Evolutionary conservation across 2,329 filamentous ascomycete species (phyloP), one percentile per base, ranked within the genome.

Genomic region (Phyllosticta citriasiana): DNA sequence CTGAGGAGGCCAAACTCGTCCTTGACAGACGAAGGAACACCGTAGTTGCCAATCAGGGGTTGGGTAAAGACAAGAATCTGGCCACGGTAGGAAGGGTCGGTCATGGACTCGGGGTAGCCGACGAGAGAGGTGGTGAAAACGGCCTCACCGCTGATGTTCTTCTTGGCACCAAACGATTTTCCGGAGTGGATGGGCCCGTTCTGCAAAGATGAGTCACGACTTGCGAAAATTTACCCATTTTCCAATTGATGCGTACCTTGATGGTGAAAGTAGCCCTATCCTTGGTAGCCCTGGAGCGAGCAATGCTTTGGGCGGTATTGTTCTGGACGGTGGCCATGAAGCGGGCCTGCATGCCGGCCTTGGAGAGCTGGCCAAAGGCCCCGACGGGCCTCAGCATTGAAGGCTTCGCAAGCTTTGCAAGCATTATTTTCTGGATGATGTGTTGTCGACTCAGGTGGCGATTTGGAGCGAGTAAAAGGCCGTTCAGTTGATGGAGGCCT

Each of bases 51-150:
- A 71, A 99, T 97, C 68, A 99, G 80, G 40, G 94, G 94, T 76
- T 97, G 92, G 67, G 94, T 99, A 82, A 97, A 97, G 77, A 97
- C 93, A 69, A 99, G 82, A 68, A 99, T 97, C 80, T 99, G 94
- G 67, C 94, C 84, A 67, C 84, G 84, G 74, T 87, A 87, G 61
- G 84, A 87, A 12, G 84, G 84, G 67, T 87, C 84, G 70, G 84
- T 86, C 79, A 87, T 79, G 54, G 84, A 97, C 81, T 99, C 94
- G 67, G 94, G 94, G 76, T 99, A 99, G 70, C 94, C 94, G 63
- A 99, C 94, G 61, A 97, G 86, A 25, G 93, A 97, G 64, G 94
- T 97, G 65, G 94, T 97, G 82, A 99, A 99, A 74, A 97, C 94
- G 54, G 94, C 94, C 80, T 99, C 94, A 68, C 94, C 94, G 65